Base-by-base conservation (phyloP, 495 filamentous ascomycete species). In the Trichoderma virens region DNA sequence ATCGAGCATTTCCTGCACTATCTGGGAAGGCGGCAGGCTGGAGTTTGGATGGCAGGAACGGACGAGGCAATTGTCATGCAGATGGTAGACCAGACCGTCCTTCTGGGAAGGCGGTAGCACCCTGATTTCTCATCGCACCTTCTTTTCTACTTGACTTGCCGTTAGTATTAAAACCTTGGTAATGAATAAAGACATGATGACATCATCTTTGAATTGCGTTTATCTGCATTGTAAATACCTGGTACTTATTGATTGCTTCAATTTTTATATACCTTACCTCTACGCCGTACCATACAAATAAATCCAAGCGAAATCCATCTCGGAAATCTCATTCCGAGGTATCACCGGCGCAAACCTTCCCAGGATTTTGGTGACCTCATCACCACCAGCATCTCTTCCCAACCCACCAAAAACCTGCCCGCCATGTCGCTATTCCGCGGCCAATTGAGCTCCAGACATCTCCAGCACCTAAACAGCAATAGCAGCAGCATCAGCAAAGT, bases 121-220 rank as follows among this genome's bases (percentile, higher is more conserved):
- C 14, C 51, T 30, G 51, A 56, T 56, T 56, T 56, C 23, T 27
- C 51, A 56, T 56, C 25, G 51, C 51, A 18, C 51, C 51, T 56
- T 56, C 51, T 56, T 56, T 30, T 56, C 51, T 28, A 56, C 41
- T 56, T n/a, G 8, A 56, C 51, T 56, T 56, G 51, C 51, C 27
- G 51, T 30, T 56, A 56, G 23, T 30, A 56, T 31, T 28, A 28
- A 56, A 56, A 31, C 23, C 25, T 56, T 56, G 8, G 11, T 56
- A 56, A 56, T 56, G 51, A 56, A 56, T 56, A 31, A 56, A 56
- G 51, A 56, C 51, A 56, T 56, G 51, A 56, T 56, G 51, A 56
- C 51, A 56, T 56, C 25, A 28, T 56, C 28, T 13, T n/a, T 8
- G 8, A n/a, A 20, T 23, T 47, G 4, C 20, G 4, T 8, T 47